Conservation (phyloP, 2,329 filamentous ascomycete genomes). For the Exophiala viscosa region DNA sequence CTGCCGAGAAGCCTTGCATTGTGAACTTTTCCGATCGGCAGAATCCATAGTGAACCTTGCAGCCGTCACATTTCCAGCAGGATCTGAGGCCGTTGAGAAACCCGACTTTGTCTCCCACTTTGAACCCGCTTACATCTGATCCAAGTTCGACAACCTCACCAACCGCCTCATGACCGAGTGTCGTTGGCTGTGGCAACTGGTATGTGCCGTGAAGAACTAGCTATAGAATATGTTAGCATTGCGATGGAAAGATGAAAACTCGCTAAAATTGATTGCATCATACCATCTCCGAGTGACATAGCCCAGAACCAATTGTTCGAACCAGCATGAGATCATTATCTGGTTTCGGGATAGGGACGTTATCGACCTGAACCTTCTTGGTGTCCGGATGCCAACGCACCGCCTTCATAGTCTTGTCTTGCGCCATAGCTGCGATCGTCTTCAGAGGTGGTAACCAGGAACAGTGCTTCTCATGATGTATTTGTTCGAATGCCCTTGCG, state of each 20-base stretch:
- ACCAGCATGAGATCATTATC: conserved; percentile 5
- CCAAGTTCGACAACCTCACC: conserved; percentile 4
- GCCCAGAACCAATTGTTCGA: conserved; percentile 4
- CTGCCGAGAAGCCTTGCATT: conserved; percentile 1
- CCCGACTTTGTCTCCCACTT: conserved; percentile 3
- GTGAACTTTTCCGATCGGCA: neutral
- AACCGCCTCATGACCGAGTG: conserved; percentile 9
- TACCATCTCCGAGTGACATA: conserved; percentile 11
- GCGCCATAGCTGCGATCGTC: too few relatives aligned
- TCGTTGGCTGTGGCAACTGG: neutral
- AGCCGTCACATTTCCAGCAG: conserved; percentile 7
- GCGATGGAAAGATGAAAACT: too few relatives aligned
- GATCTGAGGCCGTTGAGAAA: conserved; percentile 7
- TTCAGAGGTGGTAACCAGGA: too few relatives aligned
- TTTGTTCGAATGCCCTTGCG: too few relatives aligned
- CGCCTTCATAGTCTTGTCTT: too few relatives aligned
- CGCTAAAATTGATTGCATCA: neutral
- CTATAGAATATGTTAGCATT: too few relatives aligned
- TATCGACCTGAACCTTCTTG: neutral
- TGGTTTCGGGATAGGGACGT: conserved; percentile 2
- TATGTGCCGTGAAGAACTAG: too few relatives aligned
- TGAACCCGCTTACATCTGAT: neutral
- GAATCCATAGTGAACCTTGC: conserved; percentile 4
- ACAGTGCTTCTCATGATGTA: too few relatives aligned
- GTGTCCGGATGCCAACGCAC: neutral